Percentiles rank a stretch among this genome's conserved stretches.
Evolutionary conservation across 257 asterid species (phyloP).

Genomic region (Henckelia pumila): DNA sequence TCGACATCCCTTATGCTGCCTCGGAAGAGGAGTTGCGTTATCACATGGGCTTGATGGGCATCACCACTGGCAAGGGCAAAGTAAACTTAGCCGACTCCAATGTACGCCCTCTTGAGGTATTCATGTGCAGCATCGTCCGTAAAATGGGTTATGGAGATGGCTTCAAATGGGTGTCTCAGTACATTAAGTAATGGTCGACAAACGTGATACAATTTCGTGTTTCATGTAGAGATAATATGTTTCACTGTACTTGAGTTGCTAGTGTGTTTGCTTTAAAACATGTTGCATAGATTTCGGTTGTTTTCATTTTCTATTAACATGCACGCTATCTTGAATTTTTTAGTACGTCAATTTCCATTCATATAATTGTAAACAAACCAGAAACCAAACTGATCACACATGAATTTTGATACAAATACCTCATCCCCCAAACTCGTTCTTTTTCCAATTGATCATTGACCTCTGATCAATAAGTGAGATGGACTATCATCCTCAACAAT

Average conservation of each 20-base stretch:
- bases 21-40: conserved; percentile 49
- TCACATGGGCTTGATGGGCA: conserved; percentile 48
- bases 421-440: neutral
- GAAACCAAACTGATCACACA: neutral
- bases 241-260: conserved; percentile 14
- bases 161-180: conserved; percentile 62
- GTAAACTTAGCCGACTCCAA: conserved; percentile 41
- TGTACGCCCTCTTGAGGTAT: conserved; percentile 53
- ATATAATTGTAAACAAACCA: neutral
- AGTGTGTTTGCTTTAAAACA: conserved; percentile 22
- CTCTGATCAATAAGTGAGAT: conserved; percentile 35
- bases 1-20: conserved; percentile 53
- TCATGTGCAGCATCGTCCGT: conserved; percentile 69
- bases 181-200: conserved; percentile 35
- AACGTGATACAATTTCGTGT: neutral
- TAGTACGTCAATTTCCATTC: neutral
- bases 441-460: neutral
- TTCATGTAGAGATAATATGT: conserved; percentile 3
- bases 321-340: conserved; percentile 3
- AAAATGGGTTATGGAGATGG: conserved; percentile 65
- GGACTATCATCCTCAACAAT: conserved; percentile 43
- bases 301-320: conserved; percentile 17
- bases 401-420: neutral
- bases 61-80: conserved; percentile 59
- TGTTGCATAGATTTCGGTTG: conserved; percentile 20